Conservation (phyloP, 169 alveolate species). For the Eimeria acervulina region DNA sequence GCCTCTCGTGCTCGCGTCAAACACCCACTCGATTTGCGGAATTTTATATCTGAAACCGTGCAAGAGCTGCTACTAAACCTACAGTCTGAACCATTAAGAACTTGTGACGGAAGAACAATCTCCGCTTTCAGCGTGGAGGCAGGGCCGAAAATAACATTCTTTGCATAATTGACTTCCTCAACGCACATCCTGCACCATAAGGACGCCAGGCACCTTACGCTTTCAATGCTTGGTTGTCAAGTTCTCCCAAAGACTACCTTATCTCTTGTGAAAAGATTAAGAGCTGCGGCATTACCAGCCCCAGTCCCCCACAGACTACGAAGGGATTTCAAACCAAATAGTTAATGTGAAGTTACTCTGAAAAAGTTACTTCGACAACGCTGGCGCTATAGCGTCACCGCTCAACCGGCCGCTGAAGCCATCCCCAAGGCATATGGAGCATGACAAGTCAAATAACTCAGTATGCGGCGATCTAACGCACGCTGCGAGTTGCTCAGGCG, state of each 20-base stretch:
- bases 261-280: background rate
- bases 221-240: background rate
- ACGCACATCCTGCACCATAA: background rate
- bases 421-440: background rate
- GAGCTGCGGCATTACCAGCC: no score
- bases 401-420: background rate
- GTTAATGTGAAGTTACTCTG: no score
- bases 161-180: no score
- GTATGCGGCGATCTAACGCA: background rate
- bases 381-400: background rate
- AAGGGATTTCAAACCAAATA: no score
- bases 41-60: background rate
- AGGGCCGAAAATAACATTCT: background rate
- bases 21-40: background rate
- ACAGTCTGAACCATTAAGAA: background rate
- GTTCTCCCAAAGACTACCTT: background rate
- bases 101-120: no score
- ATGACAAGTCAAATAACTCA: background rate
- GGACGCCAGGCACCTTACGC: background rate
- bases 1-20: background rate
- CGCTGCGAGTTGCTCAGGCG: no score
- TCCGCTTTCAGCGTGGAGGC: no score
- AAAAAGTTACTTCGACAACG: no score
- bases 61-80: background rate
- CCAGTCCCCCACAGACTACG: no score